Base-by-base conservation (phyloP, 768 basidiomycete species). In the Lactifluus hygrophoroides region DNA sequence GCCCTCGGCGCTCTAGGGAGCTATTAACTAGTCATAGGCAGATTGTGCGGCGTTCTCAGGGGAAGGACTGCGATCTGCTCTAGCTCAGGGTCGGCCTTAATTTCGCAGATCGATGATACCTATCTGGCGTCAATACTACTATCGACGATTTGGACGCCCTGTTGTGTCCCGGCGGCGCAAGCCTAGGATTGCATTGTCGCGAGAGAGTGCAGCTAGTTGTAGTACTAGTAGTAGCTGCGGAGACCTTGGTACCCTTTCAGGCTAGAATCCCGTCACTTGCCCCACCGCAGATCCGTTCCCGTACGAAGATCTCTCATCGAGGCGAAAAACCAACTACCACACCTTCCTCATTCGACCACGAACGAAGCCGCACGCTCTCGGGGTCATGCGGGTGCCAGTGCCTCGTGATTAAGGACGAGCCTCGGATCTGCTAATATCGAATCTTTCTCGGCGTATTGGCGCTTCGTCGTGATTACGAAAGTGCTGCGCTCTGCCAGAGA, bases 351-450 rank as follows among this genome's bases (percentile, higher is more conserved):
- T 56, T 30, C 19, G 37, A 19, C 3, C 19, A 57, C 17, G 14
- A 19, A 35, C n/a, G 7, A 6, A 8, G 5, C 14, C 23, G 1
- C 27, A 17, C n/a, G n/a, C n/a, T n/a, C n/a, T 30, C 37, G 11
- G 16, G 38, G 45, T 27, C 57, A 42, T 54, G 30, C 44, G 47
- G n/a, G n/a, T n/a, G n/a, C n/a, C 21, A 32, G 10, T 23, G 40
- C 58, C 58, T 44, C 47, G 52, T 43, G 42, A 35, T 27, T 40
- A 54, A 11, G 30, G 38, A 48, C 21, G 25, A 35, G 14, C 14
- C 28, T 42, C 19, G 19, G 54, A 25, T 43, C 25, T 34, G 47
- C 58, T 46, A 19, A 60, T 55, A 42, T 42, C 58, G 52, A 19
- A 60, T 55, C 48, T 42, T 19, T 48, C 52, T 48, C 28, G 28